Conservation (phyloP, 1,284 basidiomycete genomes). For the Anthracocystis walkeri region DNA sequence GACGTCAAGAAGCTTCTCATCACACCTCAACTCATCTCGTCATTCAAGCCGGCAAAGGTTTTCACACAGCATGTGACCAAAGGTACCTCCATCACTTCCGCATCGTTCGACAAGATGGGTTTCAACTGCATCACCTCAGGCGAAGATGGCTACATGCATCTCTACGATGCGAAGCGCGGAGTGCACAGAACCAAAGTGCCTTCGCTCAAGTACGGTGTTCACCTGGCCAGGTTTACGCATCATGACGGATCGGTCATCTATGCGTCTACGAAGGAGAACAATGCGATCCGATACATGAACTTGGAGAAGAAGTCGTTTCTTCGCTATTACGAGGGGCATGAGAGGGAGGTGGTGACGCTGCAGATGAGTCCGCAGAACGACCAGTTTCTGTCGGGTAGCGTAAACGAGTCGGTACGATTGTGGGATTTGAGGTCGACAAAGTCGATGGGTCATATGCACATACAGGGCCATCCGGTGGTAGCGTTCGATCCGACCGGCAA, state of each 20-base stretch:
- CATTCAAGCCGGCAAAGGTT: conserved; percentile 86
- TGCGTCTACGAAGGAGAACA: conserved; percentile 92
- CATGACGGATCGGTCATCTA: conserved; percentile 85
- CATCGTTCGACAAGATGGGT: conserved; percentile 91
- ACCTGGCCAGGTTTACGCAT: conserved; percentile 93
- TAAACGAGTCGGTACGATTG: conserved; percentile 92
- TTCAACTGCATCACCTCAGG: conserved; percentile 85
- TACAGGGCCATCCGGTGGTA: conserved; percentile 80
- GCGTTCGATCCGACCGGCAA: conserved; percentile 90
- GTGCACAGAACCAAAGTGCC: conserved; percentile 83
- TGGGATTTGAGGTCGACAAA: conserved; percentile 90
- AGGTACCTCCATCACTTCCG: conserved; percentile 77
- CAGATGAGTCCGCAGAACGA: conserved; percentile 94
- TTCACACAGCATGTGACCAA: conserved; percentile 73
- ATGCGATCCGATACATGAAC: conserved; percentile 93
- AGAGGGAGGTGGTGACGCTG: conserved; percentile 82
- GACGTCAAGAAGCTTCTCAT: conserved; percentile 41
- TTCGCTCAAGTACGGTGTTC: conserved; percentile 96
- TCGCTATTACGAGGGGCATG: conserved; percentile 95
- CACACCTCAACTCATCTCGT: conserved; percentile 40
- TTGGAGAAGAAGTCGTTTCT: conserved; percentile 95
- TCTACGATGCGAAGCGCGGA: conserved; percentile 89
- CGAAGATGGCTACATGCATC: conserved; percentile 91
- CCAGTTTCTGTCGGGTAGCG: conserved; percentile 91
- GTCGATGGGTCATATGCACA: conserved; percentile 74